Base-by-base conservation (phyloP, 2,329 filamentous ascomycete genomes). In the Aspergillus sclerotialis region DNA sequence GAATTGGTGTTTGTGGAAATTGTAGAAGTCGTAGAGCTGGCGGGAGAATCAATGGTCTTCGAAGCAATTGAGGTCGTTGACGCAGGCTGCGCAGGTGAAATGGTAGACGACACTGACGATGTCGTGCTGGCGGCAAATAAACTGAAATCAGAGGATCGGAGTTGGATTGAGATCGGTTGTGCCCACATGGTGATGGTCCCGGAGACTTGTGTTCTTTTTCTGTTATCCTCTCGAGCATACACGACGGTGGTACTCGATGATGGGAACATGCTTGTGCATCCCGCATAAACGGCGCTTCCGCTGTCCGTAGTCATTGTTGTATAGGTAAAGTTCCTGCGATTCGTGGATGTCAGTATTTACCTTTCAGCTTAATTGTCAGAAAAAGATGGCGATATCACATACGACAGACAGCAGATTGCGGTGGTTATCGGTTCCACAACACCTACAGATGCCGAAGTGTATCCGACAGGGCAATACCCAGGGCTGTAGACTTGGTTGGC, bases 181-280 rank as follows among this genome's bases (percentile, higher is more conserved):
- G 49, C 50, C 49, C 48, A 53, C 49, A 51, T 51, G 5, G 50
- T 53, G 14, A 55, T 29, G 7, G 49, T 46, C 2, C 50, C 51
- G 1, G 29, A 28, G 28, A 55, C 42, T 33, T 36, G 35, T 2
- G 40, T 43, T 19, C 30, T 43, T 27, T 38, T 25, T 13, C 12
- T 16, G 2, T 32, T 18, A 17, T 35, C 21, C 13, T 39, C 31
- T 19, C 44, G 36, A 21, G 36, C 51, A 1, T 28, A 30, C 27
- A 55, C 42, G 7, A 33, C 35, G 2, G 46, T 49, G 9, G 33
- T 26, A 14, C 35, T 31, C 7, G 26, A 17, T 7, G 16, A n/a
- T 10, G 40, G 34, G 24, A 40, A 40, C 2, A 23, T 39, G 19
- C 42, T 43, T 9, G 40, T 36, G 28, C 48, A 50, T 13, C 44